Conservation (phyloP, 208 protist genomes). For the Trypanosoma boissoni region DNA sequence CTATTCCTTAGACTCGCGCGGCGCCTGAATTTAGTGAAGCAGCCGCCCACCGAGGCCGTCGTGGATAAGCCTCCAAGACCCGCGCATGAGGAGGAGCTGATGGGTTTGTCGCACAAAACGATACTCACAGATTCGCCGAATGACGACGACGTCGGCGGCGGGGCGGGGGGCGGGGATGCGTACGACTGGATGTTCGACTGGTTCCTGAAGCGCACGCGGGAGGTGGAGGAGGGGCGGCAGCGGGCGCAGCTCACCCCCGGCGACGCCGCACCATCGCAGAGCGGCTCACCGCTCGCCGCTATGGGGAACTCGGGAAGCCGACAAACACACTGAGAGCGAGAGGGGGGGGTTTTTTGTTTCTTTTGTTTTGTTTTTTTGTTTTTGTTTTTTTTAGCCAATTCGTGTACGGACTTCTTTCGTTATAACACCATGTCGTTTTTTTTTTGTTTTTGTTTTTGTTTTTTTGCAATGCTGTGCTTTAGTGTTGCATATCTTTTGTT, state of each 20-base stretch:
- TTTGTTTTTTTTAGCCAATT: slow-evolving; percentile 13
- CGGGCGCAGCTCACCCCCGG: background rate
- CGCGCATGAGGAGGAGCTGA: no score
- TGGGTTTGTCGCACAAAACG: no score
- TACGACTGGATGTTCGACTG: slow-evolving; percentile 89
- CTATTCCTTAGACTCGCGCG: slow-evolving; percentile 53
- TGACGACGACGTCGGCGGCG: slow-evolving; percentile 4
- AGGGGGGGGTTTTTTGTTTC: slow-evolving; percentile 25
- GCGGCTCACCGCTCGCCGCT: no score
- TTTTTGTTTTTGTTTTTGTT: no score
- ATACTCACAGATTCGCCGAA: no score
- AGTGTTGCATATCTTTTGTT: no score
- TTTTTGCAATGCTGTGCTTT: no score
- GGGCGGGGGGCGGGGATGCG: slow-evolving; percentile 8
- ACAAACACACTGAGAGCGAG: no score
- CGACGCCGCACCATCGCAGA: no score
- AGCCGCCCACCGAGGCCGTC: background rate
- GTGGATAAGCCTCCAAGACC: no score
- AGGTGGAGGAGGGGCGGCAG: slow-evolving; percentile 31
- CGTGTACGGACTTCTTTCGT: background rate
- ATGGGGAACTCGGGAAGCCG: no score
- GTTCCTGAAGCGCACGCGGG: slow-evolving; percentile 66
- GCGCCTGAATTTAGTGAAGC: background rate
- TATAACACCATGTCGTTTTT: background rate
- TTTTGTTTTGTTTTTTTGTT: slow-evolving; percentile 11